Base-by-base conservation (phyloP, 345 rosid genomes). In the Rhodomyrtus tomentosa region DNA sequence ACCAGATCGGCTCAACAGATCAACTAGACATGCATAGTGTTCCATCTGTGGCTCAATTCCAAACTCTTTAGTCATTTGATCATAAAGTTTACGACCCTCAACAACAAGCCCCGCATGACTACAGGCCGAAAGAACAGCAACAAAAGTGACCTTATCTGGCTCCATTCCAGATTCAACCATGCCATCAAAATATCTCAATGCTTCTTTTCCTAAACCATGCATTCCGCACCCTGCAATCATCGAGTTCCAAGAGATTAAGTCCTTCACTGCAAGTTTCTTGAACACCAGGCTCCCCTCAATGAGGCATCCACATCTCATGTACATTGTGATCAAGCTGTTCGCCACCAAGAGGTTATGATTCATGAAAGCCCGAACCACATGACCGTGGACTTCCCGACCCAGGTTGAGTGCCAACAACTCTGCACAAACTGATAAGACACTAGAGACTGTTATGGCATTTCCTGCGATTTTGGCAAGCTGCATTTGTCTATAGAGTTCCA, bases 241-340 rank as follows among this genome's bases (percentile, higher is more conserved):
- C 10, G 98, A 89, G 86, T 95, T 96, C 99, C 98, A 95, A 15
- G 98, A 91, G 85, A 93, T 90, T 84, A 91, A 81, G 91, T 96
- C 98, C 87, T 88, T 93, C 14, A 62, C 88, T 76, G 86, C 82
- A 13, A 92, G 90, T 72, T 86, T 84, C 87, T 91, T 92, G 88
- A 96, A 96, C 12, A 94, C 90, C 40, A 55, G 50, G 86, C 50
- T 84, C 38, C 96, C 99, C 82, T 91, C 91, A 49, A 40, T 73
- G 56, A 94, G 90, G 83, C 88, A 87, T 85, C 98, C 98, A 84
- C 96, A 93, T 88, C 91, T 94, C 84, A 91, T 89, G 90, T 95
- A 96, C 99, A 93, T 93, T 76, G 90, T 93, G 82, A 95, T 91
- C 89, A 95, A 90, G 42, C 94, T 92, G 52, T 94, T 96, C 82